These are phyloP conservation scores for Wickerhamomyces subpelliculosus DNA, from an alignment of 805 yeast genomes.

Conservation along the genomic window DNA sequence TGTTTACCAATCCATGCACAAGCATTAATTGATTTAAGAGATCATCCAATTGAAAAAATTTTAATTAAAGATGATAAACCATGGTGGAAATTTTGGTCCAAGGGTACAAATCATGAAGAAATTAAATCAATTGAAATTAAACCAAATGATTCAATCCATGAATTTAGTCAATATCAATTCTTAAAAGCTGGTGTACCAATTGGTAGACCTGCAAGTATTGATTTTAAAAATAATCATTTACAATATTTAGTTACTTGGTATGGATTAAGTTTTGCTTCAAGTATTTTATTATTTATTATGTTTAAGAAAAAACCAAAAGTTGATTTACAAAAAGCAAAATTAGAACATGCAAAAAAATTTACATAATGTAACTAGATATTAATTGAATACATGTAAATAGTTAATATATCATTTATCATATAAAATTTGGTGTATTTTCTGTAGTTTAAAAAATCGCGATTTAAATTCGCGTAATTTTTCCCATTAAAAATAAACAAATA, in stretches of 20 bases:
- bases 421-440: too few species aligned
- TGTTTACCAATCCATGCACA: slow-evolving; percentile 73
- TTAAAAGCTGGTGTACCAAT: slow-evolving; percentile 82
- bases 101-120: slow-evolving; percentile 5
- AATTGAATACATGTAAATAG: slow-evolving; percentile 1
- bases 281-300: slow-evolving; percentile 55
- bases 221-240: slow-evolving; percentile 80
- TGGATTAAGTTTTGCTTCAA: slow-evolving; percentile 69
- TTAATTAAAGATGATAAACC: slow-evolving; percentile 18
- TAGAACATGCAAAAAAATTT: slow-evolving; percentile 40
- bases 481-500: too few species aligned
- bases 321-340: slow-evolving; percentile 38
- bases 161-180: slow-evolving; percentile 51
- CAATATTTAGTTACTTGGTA: slow-evolving; percentile 95
- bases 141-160: slow-evolving; percentile 20
- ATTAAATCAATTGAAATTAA: slow-evolving; percentile 3
- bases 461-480: too few species aligned
- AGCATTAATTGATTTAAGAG: slow-evolving; percentile 58
- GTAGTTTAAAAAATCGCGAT: too few species aligned
- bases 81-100: slow-evolving; percentile 24
- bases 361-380: slow-evolving; percentile 21
- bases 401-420: too few species aligned
- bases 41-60: slow-evolving; percentile 45
- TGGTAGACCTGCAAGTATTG: slow-evolving; percentile 76
- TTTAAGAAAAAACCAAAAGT: slow-evolving; percentile 33